Evolutionary conservation across 2,329 filamentous ascomycete species (phyloP).

Genomic region (Monilinia aucupariae): DNA sequence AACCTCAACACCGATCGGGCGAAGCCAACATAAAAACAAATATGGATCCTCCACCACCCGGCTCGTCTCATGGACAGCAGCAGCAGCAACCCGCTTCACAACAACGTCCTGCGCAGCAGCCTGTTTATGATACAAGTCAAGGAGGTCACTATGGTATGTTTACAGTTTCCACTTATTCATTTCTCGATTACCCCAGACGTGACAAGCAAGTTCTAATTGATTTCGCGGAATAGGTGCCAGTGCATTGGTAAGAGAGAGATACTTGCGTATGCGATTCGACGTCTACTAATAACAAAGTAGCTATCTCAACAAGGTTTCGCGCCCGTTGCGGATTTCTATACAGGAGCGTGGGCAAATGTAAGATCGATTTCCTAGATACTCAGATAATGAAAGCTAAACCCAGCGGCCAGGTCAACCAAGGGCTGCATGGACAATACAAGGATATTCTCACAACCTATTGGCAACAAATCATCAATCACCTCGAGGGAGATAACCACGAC

Average conservation of each 20-base stretch:
- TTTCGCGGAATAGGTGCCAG: conserved; percentile 52
- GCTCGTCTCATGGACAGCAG: conserved; percentile 50
- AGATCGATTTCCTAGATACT: conserved; percentile 33
- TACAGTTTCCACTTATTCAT: not conserved
- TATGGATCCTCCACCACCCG: conserved; percentile 53
- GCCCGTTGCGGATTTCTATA: conserved; percentile 85
- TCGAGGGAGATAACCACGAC: conserved; percentile 92
- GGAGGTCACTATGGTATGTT: conserved; percentile 72
- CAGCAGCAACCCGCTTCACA: conserved; percentile 43
- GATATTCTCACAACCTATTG: conserved; percentile 98
- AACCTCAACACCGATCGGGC: conserved; percentile 5
- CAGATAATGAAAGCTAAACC: conserved; percentile 27
- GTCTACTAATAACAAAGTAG: conserved; percentile 43
- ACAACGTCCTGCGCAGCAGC: conserved; percentile 30
- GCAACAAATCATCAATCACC: conserved; percentile 95
- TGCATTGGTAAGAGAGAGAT: conserved; percentile 55
- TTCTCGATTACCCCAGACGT: not conserved
- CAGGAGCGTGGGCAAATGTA: conserved; percentile 92
- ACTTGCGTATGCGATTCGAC: conserved; percentile 8
- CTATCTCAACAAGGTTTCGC: conserved; percentile 83
- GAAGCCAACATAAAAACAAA: conserved; percentile 22
- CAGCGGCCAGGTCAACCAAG: conserved; percentile 75
- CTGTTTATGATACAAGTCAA: conserved; percentile 66
- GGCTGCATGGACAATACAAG: conserved; percentile 84
- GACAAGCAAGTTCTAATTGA: conserved; percentile 28